phyloP scores from a whole-genome alignment of 495 filamentous ascomycete species.

The Tuber microsphaerosporum region DNA sequence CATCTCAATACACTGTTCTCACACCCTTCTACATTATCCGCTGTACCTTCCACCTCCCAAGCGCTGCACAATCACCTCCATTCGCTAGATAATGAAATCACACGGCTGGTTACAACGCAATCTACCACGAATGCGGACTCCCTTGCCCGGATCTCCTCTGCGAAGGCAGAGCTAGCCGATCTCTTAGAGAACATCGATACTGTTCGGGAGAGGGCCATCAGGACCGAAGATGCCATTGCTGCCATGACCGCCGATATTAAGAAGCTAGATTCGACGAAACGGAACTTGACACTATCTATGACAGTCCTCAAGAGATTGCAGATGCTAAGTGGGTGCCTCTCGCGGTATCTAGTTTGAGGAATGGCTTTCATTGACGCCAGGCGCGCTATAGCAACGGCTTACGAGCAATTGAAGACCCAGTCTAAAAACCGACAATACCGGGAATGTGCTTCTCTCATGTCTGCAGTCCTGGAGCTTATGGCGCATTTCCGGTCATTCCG shows the following conservation, averaged over 20 bases:
- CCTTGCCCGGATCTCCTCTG: constrained; percentile 79
- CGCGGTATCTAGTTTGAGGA: neutral
- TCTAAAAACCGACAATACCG: constrained; percentile 84
- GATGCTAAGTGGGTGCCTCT: constrained; percentile 64
- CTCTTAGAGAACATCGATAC: constrained; percentile 94
- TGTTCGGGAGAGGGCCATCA: constrained; percentile 78
- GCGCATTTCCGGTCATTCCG: constrained; percentile 97
- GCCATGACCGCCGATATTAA: constrained; percentile 99
- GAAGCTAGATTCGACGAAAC: constrained; percentile 89
- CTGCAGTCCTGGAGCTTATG: constrained; percentile 96
- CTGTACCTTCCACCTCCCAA: constrained; percentile 62
- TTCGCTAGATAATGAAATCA: constrained; percentile 76
- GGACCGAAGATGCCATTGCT: constrained; percentile 92
- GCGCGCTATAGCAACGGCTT: constrained; percentile 60
- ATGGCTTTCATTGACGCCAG: constrained; percentile 11
- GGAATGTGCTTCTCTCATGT: constrained; percentile 89
- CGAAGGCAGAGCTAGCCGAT: constrained; percentile 78
- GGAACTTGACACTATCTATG: constrained; percentile 94
- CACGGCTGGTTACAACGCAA: constrained; percentile 67
- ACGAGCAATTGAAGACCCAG: constrained; percentile 83
- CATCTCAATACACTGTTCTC: constrained; percentile 94
- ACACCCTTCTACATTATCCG: constrained; percentile 76
- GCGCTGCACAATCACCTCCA: constrained; percentile 70
- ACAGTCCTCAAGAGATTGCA: constrained; percentile 93
- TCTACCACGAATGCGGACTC: constrained; percentile 79